A percentile compares a stretch with the other conserved stretches of the same genome.
These are phyloP conservation scores for Aspergillus sp. DNA, from an alignment of 2,329 filamentous ascomycete species.

Conservation along the genomic window DNA sequence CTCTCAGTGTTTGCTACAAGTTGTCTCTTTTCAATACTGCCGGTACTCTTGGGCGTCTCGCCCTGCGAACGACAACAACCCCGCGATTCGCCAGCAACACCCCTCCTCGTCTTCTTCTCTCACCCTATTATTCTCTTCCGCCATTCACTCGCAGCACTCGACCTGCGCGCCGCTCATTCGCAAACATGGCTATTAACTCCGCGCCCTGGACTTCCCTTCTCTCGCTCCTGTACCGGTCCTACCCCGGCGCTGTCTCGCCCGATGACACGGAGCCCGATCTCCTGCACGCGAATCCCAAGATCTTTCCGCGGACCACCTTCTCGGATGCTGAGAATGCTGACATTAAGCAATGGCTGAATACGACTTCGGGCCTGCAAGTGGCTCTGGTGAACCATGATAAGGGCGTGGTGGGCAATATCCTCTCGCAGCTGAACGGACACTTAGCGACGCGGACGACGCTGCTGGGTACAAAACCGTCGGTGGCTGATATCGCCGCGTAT, in stretches of 20 bases:
- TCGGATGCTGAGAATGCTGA: constrained; percentile 72
- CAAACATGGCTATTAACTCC: constrained; percentile 21
- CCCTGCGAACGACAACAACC: constrained; percentile 6
- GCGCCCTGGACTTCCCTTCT: constrained; percentile 37
- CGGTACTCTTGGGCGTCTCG: constrained; percentile 12
- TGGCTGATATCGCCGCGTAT: constrained; percentile 79
- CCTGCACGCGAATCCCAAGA: constrained; percentile 46
- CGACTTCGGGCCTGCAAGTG: constrained; percentile 60
- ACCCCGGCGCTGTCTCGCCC: constrained; percentile 32
- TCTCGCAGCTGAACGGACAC: constrained; percentile 75
- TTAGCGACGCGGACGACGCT: constrained; percentile 82
- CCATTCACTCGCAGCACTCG: constrained; percentile 1
- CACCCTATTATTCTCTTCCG: background rate
- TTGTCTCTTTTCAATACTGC: constrained; percentile 10
- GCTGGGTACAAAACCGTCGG: constrained; percentile 79
- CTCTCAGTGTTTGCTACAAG: constrained; percentile 6
- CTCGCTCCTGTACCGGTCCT: constrained; percentile 38
- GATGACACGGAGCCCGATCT: constrained; percentile 37
- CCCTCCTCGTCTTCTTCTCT: constrained; percentile 18
- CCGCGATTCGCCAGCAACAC: constrained; percentile 11
- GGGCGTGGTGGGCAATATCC: constrained; percentile 52
- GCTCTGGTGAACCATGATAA: constrained; percentile 44
- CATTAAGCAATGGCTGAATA: constrained; percentile 81
- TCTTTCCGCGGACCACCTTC: constrained; percentile 64
- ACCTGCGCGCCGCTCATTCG: constrained; percentile 7